These are phyloP conservation scores for Phytophthora colocasiae DNA, from an alignment of 352 stramenopile species.

Conservation along the genomic window DNA sequence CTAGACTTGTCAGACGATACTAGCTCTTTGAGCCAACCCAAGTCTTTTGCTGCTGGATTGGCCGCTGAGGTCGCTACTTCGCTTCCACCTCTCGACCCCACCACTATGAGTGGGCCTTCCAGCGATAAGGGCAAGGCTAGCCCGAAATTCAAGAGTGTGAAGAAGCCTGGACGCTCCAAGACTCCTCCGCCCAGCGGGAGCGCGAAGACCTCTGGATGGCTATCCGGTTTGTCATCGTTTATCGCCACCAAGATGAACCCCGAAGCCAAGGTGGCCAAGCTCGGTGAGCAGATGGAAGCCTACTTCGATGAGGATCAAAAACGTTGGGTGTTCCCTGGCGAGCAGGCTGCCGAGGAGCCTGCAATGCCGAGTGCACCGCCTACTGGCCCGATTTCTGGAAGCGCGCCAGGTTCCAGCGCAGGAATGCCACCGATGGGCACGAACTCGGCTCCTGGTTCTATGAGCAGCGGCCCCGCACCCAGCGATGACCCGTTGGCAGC, in stretches of 20 bases:
- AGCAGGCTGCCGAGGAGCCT: conserved; percentile 68
- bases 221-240: conserved; percentile 70
- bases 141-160: conserved; percentile 68
- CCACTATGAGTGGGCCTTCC: conserved; percentile 47
- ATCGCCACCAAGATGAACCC: conserved; percentile 85
- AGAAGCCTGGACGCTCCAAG: conserved; percentile 76
- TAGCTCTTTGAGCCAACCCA: conserved; percentile 24
- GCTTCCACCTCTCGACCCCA: conserved; percentile 23
- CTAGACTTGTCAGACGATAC: conserved; percentile 13
- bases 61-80: conserved; percentile 28
- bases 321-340: conserved; percentile 89
- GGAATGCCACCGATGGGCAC: conserved; percentile 50
- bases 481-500: conserved; percentile 75
- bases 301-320: conserved; percentile 87
- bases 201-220: conserved; percentile 66
- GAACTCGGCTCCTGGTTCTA: conserved; percentile 76
- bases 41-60: conserved; percentile 18
- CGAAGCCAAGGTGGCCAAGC: conserved; percentile 82
- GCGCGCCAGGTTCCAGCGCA: conserved; percentile 43
- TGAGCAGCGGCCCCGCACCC: conserved; percentile 43
- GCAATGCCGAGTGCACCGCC: conserved; percentile 74
- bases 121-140: conserved; percentile 81
- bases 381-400: conserved; percentile 66
- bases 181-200: conserved; percentile 79
- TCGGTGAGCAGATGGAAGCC: conserved; percentile 80